Evolutionary conservation across 2,329 filamentous ascomycete species (phyloP).

Genomic region (Stylonectria norvegica): DNA sequence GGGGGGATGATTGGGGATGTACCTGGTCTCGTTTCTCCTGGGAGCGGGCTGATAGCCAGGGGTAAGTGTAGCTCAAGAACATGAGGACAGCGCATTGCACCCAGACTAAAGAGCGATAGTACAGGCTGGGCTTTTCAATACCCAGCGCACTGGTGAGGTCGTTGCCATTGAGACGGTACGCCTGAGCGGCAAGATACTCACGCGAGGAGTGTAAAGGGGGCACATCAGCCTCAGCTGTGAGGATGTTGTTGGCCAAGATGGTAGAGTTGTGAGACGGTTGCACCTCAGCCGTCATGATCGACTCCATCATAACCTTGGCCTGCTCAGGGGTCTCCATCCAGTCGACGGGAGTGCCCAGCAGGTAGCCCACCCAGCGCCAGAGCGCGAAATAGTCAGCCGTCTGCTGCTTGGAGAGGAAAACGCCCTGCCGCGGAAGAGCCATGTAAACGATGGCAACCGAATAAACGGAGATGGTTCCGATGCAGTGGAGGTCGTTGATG

Average conservation of each 20-base stretch:
- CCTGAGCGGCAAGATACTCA: slow-evolving; percentile 64
- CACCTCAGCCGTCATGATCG: slow-evolving; percentile 63
- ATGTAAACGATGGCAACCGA: slow-evolving; percentile 65
- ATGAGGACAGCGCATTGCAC: slow-evolving; percentile 67
- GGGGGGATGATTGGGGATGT: slow-evolving; percentile 9
- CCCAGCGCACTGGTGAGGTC: slow-evolving; percentile 58
- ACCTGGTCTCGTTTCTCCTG: slow-evolving; percentile 36
- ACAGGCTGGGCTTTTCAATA: slow-evolving; percentile 52
- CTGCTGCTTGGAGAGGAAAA: slow-evolving; percentile 60
- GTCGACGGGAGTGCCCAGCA: slow-evolving; percentile 65
- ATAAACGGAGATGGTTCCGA: slow-evolving; percentile 70
- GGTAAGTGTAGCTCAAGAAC: slow-evolving; percentile 45
- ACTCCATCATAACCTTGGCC: slow-evolving; percentile 64
- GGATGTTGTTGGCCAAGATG: slow-evolving; percentile 71
- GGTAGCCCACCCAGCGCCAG: slow-evolving; percentile 70
- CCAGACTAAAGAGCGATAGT: slow-evolving; percentile 58
- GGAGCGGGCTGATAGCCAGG: slow-evolving; percentile 33
- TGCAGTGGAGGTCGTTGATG: slow-evolving; percentile 72
- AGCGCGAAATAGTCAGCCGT: slow-evolving; percentile 68
- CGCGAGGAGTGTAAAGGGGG: slow-evolving; percentile 63
- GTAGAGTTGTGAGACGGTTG: slow-evolving; percentile 59
- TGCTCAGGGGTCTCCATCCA: slow-evolving; percentile 54
- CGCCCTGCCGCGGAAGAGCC: slow-evolving; percentile 68
- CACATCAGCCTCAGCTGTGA: slow-evolving; percentile 61
- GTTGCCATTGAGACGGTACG: slow-evolving; percentile 67